Evolutionary conservation across 495 filamentous ascomycete genomes (phyloP).

Genomic region (Penicillium macrosclerotiorum): DNA sequence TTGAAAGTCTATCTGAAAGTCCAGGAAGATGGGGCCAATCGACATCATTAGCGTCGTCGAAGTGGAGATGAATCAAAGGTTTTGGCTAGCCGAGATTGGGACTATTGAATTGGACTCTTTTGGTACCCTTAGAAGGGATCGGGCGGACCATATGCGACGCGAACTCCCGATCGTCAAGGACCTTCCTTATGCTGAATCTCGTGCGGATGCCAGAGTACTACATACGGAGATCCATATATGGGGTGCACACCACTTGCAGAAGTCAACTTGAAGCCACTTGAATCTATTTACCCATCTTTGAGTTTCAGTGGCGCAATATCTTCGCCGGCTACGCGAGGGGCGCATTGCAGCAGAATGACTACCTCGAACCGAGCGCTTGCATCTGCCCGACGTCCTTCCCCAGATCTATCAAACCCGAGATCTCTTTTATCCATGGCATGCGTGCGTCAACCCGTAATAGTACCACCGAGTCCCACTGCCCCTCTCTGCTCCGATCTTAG

Average conservation of each 20-base stretch:
- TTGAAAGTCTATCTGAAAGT: conserved; percentile 13
- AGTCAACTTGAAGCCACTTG: too few relatives aligned
- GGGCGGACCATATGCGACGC: too few relatives aligned
- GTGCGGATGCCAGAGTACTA: too few relatives aligned
- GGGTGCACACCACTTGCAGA: too few relatives aligned
- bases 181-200: too few relatives aligned
- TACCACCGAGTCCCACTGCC: too few relatives aligned
- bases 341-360: too few relatives aligned
- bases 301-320: not conserved
- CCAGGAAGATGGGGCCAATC: conserved; percentile 2
- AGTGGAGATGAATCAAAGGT: conserved; percentile 16
- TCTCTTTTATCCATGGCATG: conserved; percentile 12
- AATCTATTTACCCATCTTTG: too few relatives aligned
- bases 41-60: not conserved
- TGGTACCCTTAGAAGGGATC: not conserved
- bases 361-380: conserved; percentile 2
- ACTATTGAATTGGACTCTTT: conserved; percentile 17
- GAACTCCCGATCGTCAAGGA: too few relatives aligned
- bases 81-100: not conserved
- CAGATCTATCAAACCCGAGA: not conserved
- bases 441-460: too few relatives aligned
- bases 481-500: too few relatives aligned
- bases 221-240: too few relatives aligned
- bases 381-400: not conserved
- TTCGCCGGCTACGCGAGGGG: conserved; percentile 1